Evolutionary conservation across 805 yeast genomes (phyloP), one percentile per base, ranked within the genome.

Genomic region (Metschnikowia anglica): DNA sequence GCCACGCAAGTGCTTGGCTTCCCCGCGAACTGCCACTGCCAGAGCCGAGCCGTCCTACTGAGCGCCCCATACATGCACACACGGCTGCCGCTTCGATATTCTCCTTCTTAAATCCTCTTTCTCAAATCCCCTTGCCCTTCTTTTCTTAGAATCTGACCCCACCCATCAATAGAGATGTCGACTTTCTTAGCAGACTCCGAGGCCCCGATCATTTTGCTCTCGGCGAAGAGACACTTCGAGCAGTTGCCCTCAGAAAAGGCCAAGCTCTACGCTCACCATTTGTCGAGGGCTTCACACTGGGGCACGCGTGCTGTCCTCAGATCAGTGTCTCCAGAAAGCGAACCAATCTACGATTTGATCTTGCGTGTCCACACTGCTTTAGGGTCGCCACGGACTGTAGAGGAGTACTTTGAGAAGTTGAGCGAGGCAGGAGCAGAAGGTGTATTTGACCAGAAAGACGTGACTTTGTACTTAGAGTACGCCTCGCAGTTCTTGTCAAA

Each of bases 261-360:
- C 59, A 72, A 74, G 44, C 48, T 56, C 29, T 88, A 88, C 58
- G 95, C 96, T 16, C 96, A 88, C 66, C 81, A 80, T 61, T 78
- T 88, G 63, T 80, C 90, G 29, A 79, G 83, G 56, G 96, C 95
- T 2, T 80, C 89, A 33, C 95, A 86, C 60, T 80, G 79, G 65
- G 97, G 97, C 28, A 76, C 93, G 9, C 72, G 93, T 49, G 86
- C 82, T 5, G 87, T 85, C 2, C 68, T 87, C 46, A 74, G 95
- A 56, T 88, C 88, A 30, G 95, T 88, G 5, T 82, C 90, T 9
- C 84, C 85, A 17, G 95, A 88, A 56, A 78, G 88, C 46, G 96
- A 88, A 62, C 60, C 64, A 17, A 84, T 88, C 46, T 87, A 72
- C 57, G 90, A 88, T 52, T 68, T 88, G 55, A 76, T 88, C 39